A percentile compares a stretch with the other conserved stretches of the same genome.
These are phyloP conservation scores for Aspergillus indologenus DNA, from an alignment of 495 filamentous ascomycete genomes.

Conservation along the genomic window DNA sequence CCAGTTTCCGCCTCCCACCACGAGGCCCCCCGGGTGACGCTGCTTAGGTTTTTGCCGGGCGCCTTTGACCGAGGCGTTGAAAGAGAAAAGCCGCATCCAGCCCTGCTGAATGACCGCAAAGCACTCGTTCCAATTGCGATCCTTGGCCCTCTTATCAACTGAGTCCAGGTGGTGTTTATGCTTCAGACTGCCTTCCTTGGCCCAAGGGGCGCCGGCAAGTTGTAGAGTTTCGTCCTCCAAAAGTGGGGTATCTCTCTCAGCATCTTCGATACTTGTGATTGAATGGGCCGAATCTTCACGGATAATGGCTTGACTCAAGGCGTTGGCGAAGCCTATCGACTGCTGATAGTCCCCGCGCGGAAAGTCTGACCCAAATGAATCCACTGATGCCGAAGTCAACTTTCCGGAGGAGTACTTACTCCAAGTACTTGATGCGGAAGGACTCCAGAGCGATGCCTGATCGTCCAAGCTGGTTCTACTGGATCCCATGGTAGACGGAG, in stretches of 20 bases:
- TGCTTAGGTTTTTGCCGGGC: slow-evolving; percentile 65
- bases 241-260: slow-evolving; percentile 59
- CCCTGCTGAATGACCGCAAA: slow-evolving; percentile 98
- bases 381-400: slow-evolving; percentile 85
- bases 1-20: slow-evolving; percentile 96
- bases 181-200: slow-evolving; percentile 92
- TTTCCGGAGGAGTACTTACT: slow-evolving; percentile 90
- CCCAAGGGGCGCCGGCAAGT: slow-evolving; percentile 89
- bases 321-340: slow-evolving; percentile 96
- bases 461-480: slow-evolving; percentile 94
- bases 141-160: slow-evolving; percentile 84
- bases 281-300: slow-evolving; percentile 74
- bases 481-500: slow-evolving; percentile 76
- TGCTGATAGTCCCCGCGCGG: slow-evolving; percentile 85
- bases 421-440: slow-evolving; percentile 85
- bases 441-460: slow-evolving; percentile 85
- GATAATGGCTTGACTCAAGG: slow-evolving; percentile 93
- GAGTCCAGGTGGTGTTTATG: slow-evolving; percentile 95
- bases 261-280: slow-evolving; percentile 46
- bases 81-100: slow-evolving; percentile 93
- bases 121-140: slow-evolving; percentile 88
- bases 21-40: slow-evolving; percentile 52
- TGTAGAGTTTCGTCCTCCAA: slow-evolving; percentile 91
- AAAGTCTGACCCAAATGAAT: slow-evolving; percentile 78
- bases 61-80: slow-evolving; percentile 69